Conservation (phyloP, 2,329 filamentous ascomycete species). For the Aspergillus pseudoviridinutans region DNA sequence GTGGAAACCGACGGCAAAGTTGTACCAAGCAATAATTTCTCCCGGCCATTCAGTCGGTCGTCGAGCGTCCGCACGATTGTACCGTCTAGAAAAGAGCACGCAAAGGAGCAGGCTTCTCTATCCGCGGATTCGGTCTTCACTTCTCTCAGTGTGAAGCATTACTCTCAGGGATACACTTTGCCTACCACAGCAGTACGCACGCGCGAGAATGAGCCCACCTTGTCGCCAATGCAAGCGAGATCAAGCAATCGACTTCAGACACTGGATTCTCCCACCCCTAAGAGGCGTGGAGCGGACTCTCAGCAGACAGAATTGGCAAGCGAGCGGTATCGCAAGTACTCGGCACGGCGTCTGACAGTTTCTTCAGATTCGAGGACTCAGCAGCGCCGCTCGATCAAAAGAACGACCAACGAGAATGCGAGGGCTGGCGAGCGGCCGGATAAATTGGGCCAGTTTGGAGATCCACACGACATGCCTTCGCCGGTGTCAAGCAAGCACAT, state of each 20-base stretch:
- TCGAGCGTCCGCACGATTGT: conserved; percentile 25
- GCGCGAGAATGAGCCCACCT: conserved; percentile 1
- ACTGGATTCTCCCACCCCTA: conserved; percentile 31
- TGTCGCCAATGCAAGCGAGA: conserved; percentile 22
- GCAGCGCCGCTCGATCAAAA: conserved; percentile 23
- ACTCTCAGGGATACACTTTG: background rate
- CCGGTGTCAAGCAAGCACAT: conserved; percentile 34
- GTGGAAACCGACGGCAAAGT: conserved; percentile 4
- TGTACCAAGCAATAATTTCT: conserved; percentile 30
- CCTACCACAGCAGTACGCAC: conserved; percentile 1
- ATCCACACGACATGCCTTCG: conserved; percentile 19
- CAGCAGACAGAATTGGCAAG: conserved; percentile 18
- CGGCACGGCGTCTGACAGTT: conserved; percentile 17
- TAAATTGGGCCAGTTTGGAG: conserved; percentile 14
- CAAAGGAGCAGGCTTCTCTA: conserved; percentile 6
- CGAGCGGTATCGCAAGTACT: conserved; percentile 21
- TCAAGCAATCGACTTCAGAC: conserved; percentile 17
- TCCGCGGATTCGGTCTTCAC: conserved; percentile 2
- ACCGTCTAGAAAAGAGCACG: conserved; percentile 10
- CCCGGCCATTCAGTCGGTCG: conserved; percentile 33
- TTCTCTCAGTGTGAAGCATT: background rate
- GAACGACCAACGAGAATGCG: conserved; percentile 29
- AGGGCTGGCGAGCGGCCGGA: conserved; percentile 14
- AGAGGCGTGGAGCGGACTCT: conserved; percentile 10
- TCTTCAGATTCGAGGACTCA: conserved; percentile 18